These are phyloP conservation scores for Ichthyophonus hoferi DNA, from an alignment of 208 protist genomes.

Conservation along the genomic window DNA sequence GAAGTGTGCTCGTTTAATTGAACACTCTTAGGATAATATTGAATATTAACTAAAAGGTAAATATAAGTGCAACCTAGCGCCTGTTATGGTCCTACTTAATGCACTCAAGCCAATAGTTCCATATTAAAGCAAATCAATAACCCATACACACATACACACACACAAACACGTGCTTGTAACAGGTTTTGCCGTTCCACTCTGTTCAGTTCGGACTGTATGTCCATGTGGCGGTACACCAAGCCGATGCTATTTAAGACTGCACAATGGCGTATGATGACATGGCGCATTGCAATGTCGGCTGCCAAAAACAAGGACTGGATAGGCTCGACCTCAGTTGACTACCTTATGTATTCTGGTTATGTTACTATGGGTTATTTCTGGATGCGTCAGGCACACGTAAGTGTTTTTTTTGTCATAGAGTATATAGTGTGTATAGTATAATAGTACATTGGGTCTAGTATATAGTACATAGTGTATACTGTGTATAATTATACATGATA, in stretches of 20 bases:
- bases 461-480: too few relatives aligned
- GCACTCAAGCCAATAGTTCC: background rate
- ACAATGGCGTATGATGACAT: constrained; percentile 13
- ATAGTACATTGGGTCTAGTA: too few relatives aligned
- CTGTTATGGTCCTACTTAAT: too few relatives aligned
- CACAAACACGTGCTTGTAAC: background rate
- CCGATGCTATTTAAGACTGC: background rate
- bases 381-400: background rate
- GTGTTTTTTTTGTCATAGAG: too few relatives aligned
- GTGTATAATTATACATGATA: too few relatives aligned
- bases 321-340: constrained; percentile 15
- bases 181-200: background rate
- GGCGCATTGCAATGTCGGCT: background rate
- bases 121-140: background rate
- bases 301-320: background rate
- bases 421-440: too few relatives aligned
- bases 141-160: background rate
- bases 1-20: too few relatives aligned
- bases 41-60: too few relatives aligned
- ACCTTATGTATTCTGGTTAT: constrained; percentile 22
- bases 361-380: constrained; percentile 20
- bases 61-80: too few relatives aligned
- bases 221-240: background rate
- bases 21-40: too few relatives aligned
- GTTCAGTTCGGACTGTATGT: background rate